Evolutionary conservation across 768 basidiomycete species (phyloP).

Genomic region (Leccinum subtestaceum): DNA sequence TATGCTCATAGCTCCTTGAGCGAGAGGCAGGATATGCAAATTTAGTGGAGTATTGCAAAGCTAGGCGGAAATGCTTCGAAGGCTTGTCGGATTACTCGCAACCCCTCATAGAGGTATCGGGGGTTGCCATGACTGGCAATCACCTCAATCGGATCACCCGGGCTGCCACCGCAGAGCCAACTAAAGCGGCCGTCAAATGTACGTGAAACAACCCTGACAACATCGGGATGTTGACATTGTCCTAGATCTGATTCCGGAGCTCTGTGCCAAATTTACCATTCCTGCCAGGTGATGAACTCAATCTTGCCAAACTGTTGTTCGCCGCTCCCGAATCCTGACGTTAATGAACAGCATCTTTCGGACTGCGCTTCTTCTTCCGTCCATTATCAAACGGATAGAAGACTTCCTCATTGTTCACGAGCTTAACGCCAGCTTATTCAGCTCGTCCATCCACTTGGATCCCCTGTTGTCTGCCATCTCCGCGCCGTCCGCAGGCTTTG

Average conservation of each 20-base stretch:
- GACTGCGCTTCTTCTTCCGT: conserved; percentile 69
- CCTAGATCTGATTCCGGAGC: conserved; percentile 80
- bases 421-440: conserved; percentile 67
- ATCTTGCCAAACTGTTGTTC: conserved; percentile 10
- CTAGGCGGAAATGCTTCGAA: conserved; percentile 57
- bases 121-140: conserved; percentile 50
- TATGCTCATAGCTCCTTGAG: conserved; percentile 35
- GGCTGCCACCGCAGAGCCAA: conserved; percentile 34
- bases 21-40: conserved; percentile 58
- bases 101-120: conserved; percentile 67
- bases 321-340: conserved; percentile 23
- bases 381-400: conserved; percentile 69
- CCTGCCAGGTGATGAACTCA: conserved; percentile 59
- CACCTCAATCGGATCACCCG: conserved; percentile 55
- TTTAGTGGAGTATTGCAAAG: conserved; percentile 65
- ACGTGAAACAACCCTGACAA: conserved; percentile 25
- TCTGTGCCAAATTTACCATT: conserved; percentile 68
- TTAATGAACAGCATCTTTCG: conserved; percentile 53
- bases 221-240: conserved; percentile 27
- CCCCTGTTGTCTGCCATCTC: conserved; percentile 65
- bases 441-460: conserved; percentile 57
- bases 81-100: conserved; percentile 61
- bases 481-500: conserved; percentile 65
- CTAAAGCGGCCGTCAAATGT: conserved; percentile 59
- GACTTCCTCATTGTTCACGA: conserved; percentile 75